Evolutionary conservation across 1,284 basidiomycete genomes (phyloP).

Genomic region (Ustilago shanxiensis): DNA sequence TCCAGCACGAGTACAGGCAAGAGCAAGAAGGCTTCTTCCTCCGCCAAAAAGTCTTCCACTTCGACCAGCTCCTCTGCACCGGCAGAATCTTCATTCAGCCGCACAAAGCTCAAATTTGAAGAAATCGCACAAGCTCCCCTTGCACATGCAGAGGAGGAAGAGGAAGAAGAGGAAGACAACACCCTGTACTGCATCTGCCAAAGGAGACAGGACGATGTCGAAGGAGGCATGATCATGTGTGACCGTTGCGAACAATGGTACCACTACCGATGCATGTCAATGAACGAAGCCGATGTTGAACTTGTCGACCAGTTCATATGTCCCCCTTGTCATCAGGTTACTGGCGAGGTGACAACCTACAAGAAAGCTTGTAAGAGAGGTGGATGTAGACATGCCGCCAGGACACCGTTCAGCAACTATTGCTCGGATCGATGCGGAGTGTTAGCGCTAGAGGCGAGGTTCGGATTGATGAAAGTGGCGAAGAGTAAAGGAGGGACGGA

Average conservation of each 20-base stretch:
- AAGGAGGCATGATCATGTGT: constrained; percentile 66
- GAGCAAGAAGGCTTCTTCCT: constrained; percentile 24
- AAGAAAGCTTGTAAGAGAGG: constrained; percentile 45
- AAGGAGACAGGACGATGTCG: constrained; percentile 48
- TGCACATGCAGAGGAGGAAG: background rate
- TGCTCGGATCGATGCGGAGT: constrained; percentile 63
- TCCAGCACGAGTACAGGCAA: constrained; percentile 17
- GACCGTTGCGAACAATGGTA: constrained; percentile 66
- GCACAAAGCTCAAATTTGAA: constrained; percentile 15
- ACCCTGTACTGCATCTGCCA: constrained; percentile 57
- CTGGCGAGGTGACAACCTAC: constrained; percentile 53
- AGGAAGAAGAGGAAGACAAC: constrained; percentile 46
- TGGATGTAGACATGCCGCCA: constrained; percentile 49
- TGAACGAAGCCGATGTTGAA: constrained; percentile 52
- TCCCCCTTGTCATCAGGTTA: constrained; percentile 45
- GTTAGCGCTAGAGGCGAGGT: constrained; percentile 26
- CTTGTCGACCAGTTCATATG: constrained; percentile 64
- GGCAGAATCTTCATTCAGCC: constrained; percentile 3
- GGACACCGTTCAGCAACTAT: constrained; percentile 54
- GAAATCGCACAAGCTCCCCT: background rate
- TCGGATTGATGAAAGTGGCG: constrained; percentile 22
- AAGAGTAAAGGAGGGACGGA: constrained; percentile 13
- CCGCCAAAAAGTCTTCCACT: constrained; percentile 18
- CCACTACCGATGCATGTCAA: constrained; percentile 58
- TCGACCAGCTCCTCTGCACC: background rate